These are phyloP conservation scores for Thraustotheca clavata DNA, from an alignment of 352 stramenopile genomes.

Conservation along the genomic window DNA sequence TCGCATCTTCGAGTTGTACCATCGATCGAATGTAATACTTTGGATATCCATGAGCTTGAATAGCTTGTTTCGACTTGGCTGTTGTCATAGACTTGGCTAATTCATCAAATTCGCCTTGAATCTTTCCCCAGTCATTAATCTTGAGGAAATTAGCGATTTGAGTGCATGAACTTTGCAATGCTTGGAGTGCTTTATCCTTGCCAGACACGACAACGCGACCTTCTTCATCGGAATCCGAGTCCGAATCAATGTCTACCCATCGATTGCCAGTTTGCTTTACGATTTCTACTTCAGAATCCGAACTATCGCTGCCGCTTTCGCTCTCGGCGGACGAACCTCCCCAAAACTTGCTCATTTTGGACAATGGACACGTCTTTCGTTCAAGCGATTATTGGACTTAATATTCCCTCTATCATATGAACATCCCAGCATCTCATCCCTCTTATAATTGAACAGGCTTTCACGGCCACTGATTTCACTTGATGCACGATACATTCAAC, in stretches of 20 bases:
- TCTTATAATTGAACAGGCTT: not conserved
- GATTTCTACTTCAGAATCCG: constrained; percentile 68
- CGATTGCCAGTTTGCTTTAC: constrained; percentile 58
- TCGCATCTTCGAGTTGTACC: constrained; percentile 89
- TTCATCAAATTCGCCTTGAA: constrained; percentile 93
- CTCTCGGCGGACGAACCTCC: constrained; percentile 68
- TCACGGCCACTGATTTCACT: not conserved
- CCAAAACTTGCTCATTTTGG: constrained; percentile 82
- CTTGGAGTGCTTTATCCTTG: constrained; percentile 86
- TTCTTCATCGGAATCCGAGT: constrained; percentile 79
- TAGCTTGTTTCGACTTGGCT: constrained; percentile 78
- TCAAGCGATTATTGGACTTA: constrained; percentile 12
- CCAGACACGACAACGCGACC: constrained; percentile 93
- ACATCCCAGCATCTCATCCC: not conserved
- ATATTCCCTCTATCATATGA: constrained; percentile 9
- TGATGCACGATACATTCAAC: too few species aligned
- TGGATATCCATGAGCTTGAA: constrained; percentile 78
- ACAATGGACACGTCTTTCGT: constrained; percentile 8
- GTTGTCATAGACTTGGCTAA: constrained; percentile 89
- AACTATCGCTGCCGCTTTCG: constrained; percentile 63
- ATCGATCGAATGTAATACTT: constrained; percentile 91
- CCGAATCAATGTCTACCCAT: constrained; percentile 65
- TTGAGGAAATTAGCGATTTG: constrained; percentile 89
- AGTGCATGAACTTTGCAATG: constrained; percentile 55
- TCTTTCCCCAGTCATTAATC: constrained; percentile 93